Percentiles rank a stretch among this genome's conserved stretches.
These are phyloP conservation scores for Hypholoma fasciculare DNA, from an alignment of 768 basidiomycete genomes.

Conservation along the genomic window DNA sequence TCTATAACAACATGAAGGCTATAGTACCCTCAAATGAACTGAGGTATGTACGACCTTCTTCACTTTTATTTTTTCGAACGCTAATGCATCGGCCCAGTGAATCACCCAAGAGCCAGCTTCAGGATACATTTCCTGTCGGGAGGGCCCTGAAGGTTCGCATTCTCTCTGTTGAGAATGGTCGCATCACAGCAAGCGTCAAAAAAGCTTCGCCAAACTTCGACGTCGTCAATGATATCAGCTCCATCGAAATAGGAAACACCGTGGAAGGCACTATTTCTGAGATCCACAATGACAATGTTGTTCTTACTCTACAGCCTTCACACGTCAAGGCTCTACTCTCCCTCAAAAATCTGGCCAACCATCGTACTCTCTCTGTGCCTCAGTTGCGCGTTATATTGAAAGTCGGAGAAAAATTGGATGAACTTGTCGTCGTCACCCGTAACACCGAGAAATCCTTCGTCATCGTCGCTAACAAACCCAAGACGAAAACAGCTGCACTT, in stretches of 20 bases:
- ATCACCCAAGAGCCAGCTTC: constrained; percentile 50
- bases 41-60: constrained; percentile 45
- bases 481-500: constrained; percentile 47
- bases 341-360: constrained; percentile 83
- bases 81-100: constrained; percentile 50
- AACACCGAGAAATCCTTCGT: constrained; percentile 85
- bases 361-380: constrained; percentile 61
- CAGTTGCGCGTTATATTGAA: constrained; percentile 66
- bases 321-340: constrained; percentile 82
- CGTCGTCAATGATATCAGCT: constrained; percentile 61
- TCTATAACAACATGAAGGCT: constrained; percentile 88
- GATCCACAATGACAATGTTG: constrained; percentile 82
- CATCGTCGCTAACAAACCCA: constrained; percentile 76
- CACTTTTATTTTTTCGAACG: not conserved
- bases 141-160: constrained; percentile 86
- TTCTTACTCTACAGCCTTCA: constrained; percentile 71
- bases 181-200: constrained; percentile 83
- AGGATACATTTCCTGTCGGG: constrained; percentile 72
- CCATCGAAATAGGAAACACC: constrained; percentile 74
- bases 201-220: constrained; percentile 62
- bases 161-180: constrained; percentile 57
- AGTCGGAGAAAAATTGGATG: constrained; percentile 67
- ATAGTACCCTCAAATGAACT: constrained; percentile 79
- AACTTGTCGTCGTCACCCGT: constrained; percentile 87
- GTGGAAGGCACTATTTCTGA: constrained; percentile 73